Evolutionary conservation across 805 yeast species (phyloP).

Genomic region (Kuraishia ogatae): DNA sequence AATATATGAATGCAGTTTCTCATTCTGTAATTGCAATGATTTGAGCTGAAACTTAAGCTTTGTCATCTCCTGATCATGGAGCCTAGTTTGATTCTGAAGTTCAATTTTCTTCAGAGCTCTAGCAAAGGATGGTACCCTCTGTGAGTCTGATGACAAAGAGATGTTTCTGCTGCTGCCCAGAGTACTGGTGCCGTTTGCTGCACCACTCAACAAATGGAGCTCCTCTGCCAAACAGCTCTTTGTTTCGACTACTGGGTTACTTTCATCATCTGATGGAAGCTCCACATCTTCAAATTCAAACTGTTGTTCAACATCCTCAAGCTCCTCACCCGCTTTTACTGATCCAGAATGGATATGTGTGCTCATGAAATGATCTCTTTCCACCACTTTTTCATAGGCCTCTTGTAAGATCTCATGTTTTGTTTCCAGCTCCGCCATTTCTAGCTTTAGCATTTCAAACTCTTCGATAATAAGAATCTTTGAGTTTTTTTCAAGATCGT

Average conservation of each 20-base stretch:
- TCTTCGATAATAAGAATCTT: constrained; percentile 46
- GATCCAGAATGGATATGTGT: constrained; percentile 1
- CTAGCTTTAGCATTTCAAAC: constrained; percentile 37
- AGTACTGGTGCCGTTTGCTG: not conserved
- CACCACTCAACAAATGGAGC: not conserved
- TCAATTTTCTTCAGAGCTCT: constrained; percentile 2
- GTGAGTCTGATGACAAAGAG: not conserved
- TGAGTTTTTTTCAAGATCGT: constrained; percentile 44
- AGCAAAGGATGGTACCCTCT: not conserved
- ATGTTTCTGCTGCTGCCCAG: not conserved
- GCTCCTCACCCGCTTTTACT: constrained; percentile 4
- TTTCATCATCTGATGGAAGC: not conserved
- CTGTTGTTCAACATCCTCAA: constrained; percentile 12
- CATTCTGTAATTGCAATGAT: constrained; percentile 45
- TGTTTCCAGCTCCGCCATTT: constrained; percentile 18
- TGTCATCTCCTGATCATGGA: constrained; percentile 36
- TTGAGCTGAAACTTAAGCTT: constrained; percentile 44
- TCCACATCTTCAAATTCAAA: not conserved
- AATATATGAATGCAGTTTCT: constrained; percentile 45
- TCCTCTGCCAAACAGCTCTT: not conserved
- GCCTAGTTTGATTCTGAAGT: constrained; percentile 3
- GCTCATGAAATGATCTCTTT: not conserved
- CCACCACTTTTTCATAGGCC: constrained; percentile 17
- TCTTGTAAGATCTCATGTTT: constrained; percentile 18
- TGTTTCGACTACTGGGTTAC: too few relatives aligned